A percentile compares a stretch with the other conserved stretches of the same genome.
Conservation (phyloP, 768 basidiomycete genomes). For the Exidia glandulosa region DNA sequence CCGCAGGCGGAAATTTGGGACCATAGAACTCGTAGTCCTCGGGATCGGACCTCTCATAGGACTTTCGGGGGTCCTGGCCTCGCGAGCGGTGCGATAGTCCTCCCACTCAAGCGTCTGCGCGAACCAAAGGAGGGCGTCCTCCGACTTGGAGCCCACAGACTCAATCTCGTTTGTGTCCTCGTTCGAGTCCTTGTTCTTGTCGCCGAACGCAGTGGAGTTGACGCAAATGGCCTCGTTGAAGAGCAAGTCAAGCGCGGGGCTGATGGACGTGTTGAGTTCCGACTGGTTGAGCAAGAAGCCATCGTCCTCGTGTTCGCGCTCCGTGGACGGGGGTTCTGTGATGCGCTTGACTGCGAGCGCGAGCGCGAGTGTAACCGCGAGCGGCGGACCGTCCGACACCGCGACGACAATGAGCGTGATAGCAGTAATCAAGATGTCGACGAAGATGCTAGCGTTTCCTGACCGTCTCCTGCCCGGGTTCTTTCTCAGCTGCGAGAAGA, state of each 20-base stretch:
- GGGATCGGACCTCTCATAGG: too few species aligned
- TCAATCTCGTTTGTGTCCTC: conserved; percentile 41
- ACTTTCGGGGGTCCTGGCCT: too few species aligned
- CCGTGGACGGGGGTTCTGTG: neutral
- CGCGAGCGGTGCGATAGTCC: conserved; percentile 56
- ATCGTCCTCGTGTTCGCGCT: conserved; percentile 48
- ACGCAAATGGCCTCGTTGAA: conserved; percentile 81
- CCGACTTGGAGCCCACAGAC: conserved; percentile 92
- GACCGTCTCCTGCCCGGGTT: conserved; percentile 54
- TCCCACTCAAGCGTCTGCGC: conserved; percentile 73
- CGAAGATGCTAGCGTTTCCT: conserved; percentile 81
- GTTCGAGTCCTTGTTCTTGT: conserved; percentile 50
- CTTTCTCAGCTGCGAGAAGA: conserved; percentile 78
- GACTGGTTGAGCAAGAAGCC: conserved; percentile 79
- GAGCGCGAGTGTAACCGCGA: conserved; percentile 92
- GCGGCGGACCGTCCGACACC: conserved; percentile 74
- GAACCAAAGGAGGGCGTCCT: conserved; percentile 81
- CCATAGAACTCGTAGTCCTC: too few species aligned
- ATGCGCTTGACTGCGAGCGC: conserved; percentile 98
- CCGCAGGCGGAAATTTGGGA: too few species aligned
- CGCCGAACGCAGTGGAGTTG: conserved; percentile 94
- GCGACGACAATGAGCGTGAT: conserved; percentile 87
- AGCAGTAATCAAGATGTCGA: conserved; percentile 87
- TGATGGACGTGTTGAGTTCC: conserved; percentile 53
- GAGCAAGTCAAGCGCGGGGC: conserved; percentile 46